Evolutionary conservation across 805 yeast genomes (phyloP), one percentile per base, ranked within the genome.

Genomic region (Ogataea methanolica): DNA sequence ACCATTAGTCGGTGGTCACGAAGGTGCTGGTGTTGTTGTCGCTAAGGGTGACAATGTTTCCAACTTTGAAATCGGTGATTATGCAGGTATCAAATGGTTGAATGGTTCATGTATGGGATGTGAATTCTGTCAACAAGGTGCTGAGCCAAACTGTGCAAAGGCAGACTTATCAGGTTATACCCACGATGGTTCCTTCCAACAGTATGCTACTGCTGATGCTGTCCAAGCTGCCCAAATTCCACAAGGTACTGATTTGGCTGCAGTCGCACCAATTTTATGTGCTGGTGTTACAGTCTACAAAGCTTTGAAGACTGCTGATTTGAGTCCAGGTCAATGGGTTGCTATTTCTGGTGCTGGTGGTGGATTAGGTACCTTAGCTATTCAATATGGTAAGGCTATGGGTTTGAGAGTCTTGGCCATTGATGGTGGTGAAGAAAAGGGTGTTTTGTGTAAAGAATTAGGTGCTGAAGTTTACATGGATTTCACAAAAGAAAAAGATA

Each of bases 251-350:
- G 89, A 88, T 63, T 77, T 87, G 60, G 89, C 91, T 51, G 78
- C 75, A 57, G 76, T 82, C 52, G 82, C 96, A 16, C 96, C 96
- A 57, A 80, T 88, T 62, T 77, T 88, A 64, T 88, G 96, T 73
- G 96, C 95, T 41, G 96, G 96, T 69, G 82, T 88, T 67, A 88
- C 96, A 42, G 94, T 86, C 46, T 88, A 88, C 83, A 87, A 87
- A 76, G 96, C 95, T 43, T 74, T 88, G 66, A 87, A 87, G 78
- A 84, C 87, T 39, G 87, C 94, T 50, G 78, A 77, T 54, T 72
- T 83, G 61, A 65, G 89, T 44, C 61, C 90, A 22, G 90, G 92
- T 61, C 80, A 85, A 67, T 84, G 85, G 84, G 85, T 83, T 55
- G 79, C 81, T 51, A 72, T 85, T 50, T 80, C 88, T 48, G 91